Evolutionary conservation across 768 basidiomycete genomes (phyloP).

Genomic region (Podaxis sp.): DNA sequence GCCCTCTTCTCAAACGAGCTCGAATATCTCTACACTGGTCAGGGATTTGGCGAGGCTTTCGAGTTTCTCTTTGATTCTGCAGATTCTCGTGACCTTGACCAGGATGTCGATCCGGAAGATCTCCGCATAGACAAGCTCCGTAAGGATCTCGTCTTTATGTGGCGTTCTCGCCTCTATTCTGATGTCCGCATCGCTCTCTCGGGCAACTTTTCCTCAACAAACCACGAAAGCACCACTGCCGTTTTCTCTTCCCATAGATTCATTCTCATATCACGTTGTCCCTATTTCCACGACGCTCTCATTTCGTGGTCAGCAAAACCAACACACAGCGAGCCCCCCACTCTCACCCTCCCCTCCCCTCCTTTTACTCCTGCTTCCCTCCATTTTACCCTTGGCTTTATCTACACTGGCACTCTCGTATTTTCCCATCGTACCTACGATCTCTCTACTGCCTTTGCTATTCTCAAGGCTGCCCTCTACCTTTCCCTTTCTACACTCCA

Average conservation of each 20-base stretch:
- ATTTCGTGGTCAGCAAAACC: conserved; percentile 53
- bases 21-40: conserved; percentile 93
- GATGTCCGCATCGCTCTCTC: conserved; percentile 84
- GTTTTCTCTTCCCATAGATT: conserved; percentile 93
- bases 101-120: conserved; percentile 38
- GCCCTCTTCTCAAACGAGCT: conserved; percentile 87
- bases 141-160: conserved; percentile 95
- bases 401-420: conserved; percentile 92
- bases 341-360: conserved; percentile 78
- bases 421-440: conserved; percentile 95
- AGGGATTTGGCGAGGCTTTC: conserved; percentile 84
- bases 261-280: conserved; percentile 84
- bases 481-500: conserved; percentile 73
- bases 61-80: conserved; percentile 81
- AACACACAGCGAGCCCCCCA: conserved; percentile 43
- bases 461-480: conserved; percentile 81
- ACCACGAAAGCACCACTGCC: conserved; percentile 68
- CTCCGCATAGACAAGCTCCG: conserved; percentile 80
- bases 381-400: conserved; percentile 91
- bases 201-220: conserved; percentile 59
- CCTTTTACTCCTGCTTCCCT: conserved; percentile 94
- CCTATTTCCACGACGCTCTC: conserved; percentile 85
- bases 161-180: conserved; percentile 91
- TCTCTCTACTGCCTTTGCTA: conserved; percentile 87
- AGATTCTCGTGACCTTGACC: conserved; percentile 48